Base-by-base conservation (phyloP, 2,329 filamentous ascomycete species). In the Davidsoniella virescens region DNA sequence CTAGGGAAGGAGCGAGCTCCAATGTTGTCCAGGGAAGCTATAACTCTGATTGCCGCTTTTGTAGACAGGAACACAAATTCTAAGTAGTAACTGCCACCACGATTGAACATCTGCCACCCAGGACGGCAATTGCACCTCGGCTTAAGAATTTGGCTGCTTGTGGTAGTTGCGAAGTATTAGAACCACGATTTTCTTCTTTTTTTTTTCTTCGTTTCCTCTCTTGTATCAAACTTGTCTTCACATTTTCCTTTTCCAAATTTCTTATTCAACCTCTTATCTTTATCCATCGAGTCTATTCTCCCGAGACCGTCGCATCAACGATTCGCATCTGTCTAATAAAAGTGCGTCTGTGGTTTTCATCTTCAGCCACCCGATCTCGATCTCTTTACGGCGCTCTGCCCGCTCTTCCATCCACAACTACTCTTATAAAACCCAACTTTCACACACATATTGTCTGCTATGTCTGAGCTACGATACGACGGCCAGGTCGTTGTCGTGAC, bases 401-500 rank as follows among this genome's bases (percentile, higher is more conserved):
- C 20, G 20, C 20, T 5, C 20, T 23, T 23, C 4, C 20, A 23
- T 23, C 20, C 20, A 23, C 20, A 23, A 23, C 20, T 20, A 12
- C 20, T 5, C 20, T 23, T 26, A 46, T 29, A 46, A 12, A 46
- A n/a, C 43, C n/a, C 10, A 29, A 29, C 9, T 10, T 29, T 38
- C 33, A 46, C 25, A 20, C 23, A 46, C 17, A 18, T 29, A n/a
- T 16, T 9, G 29, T 14, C 25, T 62, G 66, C 55, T 73, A 84
- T 82, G 80, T 71, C 68, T 56, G 68, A 84, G 65, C 70, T 94
- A 62, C 77, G 87, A 63, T 93, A 80, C 65, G 87, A 93, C 67
- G 80, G 80, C 67, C 84, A 88, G 70, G 84, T 84, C 59, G 81
- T 87, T 61, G 82, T 90, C 59, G 80, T 90, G 58, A 90, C 84